Conservation (phyloP, 75 land plant species). For the Picea glauca region DNA sequence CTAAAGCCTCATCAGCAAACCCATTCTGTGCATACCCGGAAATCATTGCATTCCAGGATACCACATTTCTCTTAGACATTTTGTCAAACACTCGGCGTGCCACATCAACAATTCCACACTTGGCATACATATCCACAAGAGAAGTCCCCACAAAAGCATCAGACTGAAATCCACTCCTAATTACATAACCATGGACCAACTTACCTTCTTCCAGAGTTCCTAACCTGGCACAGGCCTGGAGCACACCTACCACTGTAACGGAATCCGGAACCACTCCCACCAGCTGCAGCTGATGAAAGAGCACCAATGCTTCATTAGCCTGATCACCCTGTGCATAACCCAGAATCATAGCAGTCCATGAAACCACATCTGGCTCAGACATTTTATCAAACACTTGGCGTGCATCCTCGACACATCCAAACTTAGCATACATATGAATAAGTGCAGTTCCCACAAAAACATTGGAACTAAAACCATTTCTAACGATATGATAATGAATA, state of each 20-base stretch:
- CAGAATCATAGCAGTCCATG: slow-evolving; percentile 20
- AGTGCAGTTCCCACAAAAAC: too few species aligned
- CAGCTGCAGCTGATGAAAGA: slow-evolving; percentile 19
- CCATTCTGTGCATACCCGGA: slow-evolving; percentile 18
- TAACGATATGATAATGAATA: too few species aligned
- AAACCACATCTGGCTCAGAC: not conserved
- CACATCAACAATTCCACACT: slow-evolving; percentile 14
- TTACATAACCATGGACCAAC: slow-evolving; percentile 15
- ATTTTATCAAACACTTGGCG: slow-evolving; percentile 18
- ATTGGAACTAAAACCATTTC: too few species aligned
- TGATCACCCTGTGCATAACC: slow-evolving; percentile 7
- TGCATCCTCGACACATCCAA: slow-evolving; percentile 7
- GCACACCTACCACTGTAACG: slow-evolving; percentile 18
- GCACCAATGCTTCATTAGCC: slow-evolving; percentile 21
- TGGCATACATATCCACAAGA: slow-evolving; percentile 28
- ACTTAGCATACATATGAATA: slow-evolving; percentile 16
- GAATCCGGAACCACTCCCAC: slow-evolving; percentile 20
- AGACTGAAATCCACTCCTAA: slow-evolving; percentile 6
- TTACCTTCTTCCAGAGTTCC: slow-evolving; percentile 15
- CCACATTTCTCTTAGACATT: slow-evolving; percentile 21
- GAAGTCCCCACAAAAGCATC: slow-evolving; percentile 15
- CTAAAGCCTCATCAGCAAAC: slow-evolving; percentile 10
- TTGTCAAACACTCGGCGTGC: slow-evolving; percentile 30
- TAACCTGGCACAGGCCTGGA: slow-evolving; percentile 22
- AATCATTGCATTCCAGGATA: slow-evolving; percentile 37